These are phyloP conservation scores for Melaleuca alternifolia DNA, from an alignment of 345 rosid genomes.

Conservation along the genomic window DNA sequence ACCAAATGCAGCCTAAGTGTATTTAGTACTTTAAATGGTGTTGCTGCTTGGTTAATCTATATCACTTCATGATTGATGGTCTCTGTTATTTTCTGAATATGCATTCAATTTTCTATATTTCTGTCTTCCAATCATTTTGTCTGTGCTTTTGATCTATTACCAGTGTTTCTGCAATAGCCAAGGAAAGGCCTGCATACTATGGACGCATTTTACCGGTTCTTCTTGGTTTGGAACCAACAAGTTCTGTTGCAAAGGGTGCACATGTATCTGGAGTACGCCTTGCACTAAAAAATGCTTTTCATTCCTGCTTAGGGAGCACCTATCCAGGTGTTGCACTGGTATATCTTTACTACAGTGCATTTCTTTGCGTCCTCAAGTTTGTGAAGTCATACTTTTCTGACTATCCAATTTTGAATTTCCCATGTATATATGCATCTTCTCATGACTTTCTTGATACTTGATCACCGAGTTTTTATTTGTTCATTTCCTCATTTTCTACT, in stretches of 20 bases:
- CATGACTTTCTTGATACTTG: not conserved
- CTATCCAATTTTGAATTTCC: not conserved
- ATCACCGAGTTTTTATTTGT: not conserved
- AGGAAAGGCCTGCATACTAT: slow-evolving; percentile 75
- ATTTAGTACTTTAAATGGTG: not conserved
- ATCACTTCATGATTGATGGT: not conserved
- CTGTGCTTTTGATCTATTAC: slow-evolving; percentile 7
- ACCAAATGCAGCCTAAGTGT: not conserved
- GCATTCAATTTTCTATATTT: not conserved
- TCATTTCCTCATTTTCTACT: not conserved
- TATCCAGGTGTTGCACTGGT: slow-evolving; percentile 98
- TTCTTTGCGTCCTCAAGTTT: not conserved
- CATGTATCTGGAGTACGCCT: slow-evolving; percentile 51
- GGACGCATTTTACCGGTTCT: slow-evolving; percentile 91
- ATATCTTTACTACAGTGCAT: slow-evolving; percentile 17
- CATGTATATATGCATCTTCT: not conserved
- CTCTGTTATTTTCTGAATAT: not conserved
- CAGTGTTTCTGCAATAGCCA: slow-evolving; percentile 85
- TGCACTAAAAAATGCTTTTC: slow-evolving; percentile 66
- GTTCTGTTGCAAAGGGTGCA: slow-evolving; percentile 44
- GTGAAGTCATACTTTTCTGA: not conserved
- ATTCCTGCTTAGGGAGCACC: slow-evolving; percentile 68
- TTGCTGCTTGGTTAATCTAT: not conserved
- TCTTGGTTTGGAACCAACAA: slow-evolving; percentile 75
- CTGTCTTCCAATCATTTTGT: not conserved